These are phyloP conservation scores for Coleophoma crateriformis DNA, from an alignment of 2,329 filamentous ascomycete genomes.

Conservation along the genomic window DNA sequence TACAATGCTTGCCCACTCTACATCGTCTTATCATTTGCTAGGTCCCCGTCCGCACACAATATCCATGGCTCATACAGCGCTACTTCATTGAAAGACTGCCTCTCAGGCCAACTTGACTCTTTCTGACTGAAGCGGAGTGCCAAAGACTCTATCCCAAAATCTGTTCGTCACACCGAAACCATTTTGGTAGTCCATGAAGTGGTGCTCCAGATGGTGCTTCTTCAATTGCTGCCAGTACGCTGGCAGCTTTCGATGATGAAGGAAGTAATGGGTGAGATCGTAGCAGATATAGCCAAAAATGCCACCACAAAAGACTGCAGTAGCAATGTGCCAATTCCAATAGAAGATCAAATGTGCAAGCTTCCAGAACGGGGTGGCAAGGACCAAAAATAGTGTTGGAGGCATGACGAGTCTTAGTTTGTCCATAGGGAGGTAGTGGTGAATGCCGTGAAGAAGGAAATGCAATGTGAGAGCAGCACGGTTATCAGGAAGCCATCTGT, in stretches of 20 bases:
- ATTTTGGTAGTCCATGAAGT: constrained; percentile 97
- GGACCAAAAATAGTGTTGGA: constrained; percentile 74
- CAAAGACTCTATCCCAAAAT: constrained; percentile 93
- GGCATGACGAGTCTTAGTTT: constrained; percentile 97
- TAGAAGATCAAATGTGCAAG: constrained; percentile 77
- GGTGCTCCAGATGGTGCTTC: constrained; percentile 95
- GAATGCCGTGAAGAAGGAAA: constrained; percentile 92
- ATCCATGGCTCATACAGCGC: no score
- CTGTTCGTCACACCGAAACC: constrained; percentile 94
- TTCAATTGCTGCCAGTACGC: constrained; percentile 87
- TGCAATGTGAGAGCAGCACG: constrained; percentile 79
- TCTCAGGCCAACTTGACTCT: constrained; percentile 12
- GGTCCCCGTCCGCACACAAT: neutral
- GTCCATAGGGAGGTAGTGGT: constrained; percentile 99
- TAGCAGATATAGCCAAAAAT: constrained; percentile 96
- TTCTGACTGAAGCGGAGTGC: constrained; percentile 63
- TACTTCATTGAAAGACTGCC: neutral
- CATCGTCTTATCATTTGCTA: constrained; percentile 16
- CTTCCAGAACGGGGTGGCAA: constrained; percentile 89
- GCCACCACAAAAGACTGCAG: constrained; percentile 78
- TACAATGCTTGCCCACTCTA: constrained; percentile 5
- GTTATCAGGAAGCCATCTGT: constrained; percentile 84
- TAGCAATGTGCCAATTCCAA: constrained; percentile 79
- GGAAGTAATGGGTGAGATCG: constrained; percentile 96
- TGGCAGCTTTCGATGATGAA: constrained; percentile 91